Evolutionary conservation across 2,329 filamentous ascomycete genomes (phyloP).

Genomic region (Ophiostoma perfectum): DNA sequence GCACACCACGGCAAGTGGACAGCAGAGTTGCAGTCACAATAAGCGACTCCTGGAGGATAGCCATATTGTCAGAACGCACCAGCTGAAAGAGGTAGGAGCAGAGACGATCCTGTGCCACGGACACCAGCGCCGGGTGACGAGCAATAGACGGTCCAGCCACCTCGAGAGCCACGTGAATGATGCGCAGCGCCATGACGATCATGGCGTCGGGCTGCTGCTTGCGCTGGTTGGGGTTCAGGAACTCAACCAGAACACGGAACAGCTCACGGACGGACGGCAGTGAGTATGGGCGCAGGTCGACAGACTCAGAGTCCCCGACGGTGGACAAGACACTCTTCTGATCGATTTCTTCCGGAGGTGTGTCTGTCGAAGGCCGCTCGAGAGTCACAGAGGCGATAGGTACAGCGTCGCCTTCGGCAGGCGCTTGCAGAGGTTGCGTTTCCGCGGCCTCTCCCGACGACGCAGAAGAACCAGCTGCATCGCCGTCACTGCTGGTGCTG

Average conservation of each 20-base stretch:
- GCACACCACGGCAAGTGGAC: conserved; percentile 79
- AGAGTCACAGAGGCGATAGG: not conserved
- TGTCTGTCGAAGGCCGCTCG: conserved; percentile 4
- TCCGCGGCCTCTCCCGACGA: not conserved
- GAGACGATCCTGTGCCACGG: conserved; percentile 83
- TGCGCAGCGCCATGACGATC: conserved; percentile 93
- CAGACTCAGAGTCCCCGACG: conserved; percentile 37
- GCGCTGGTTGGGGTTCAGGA: conserved; percentile 86
- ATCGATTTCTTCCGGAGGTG: conserved; percentile 22
- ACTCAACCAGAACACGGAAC: conserved; percentile 86
- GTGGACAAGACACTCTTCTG: conserved; percentile 25
- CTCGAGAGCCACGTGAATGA: conserved; percentile 94
- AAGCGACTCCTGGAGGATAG: conserved; percentile 85
- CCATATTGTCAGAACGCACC: conserved; percentile 92
- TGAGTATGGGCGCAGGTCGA: conserved; percentile 79
- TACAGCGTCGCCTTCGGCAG: not conserved
- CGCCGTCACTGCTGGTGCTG: conserved; percentile 1
- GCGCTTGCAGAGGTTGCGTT: not conserved
- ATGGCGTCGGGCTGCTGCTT: conserved; percentile 92
- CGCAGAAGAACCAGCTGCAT: conserved; percentile 8
- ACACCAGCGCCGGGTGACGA: conserved; percentile 80
- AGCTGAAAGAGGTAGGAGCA: conserved; percentile 95
- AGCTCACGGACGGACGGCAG: conserved; percentile 90
- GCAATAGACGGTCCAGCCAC: conserved; percentile 94
- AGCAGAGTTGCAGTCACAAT: conserved; percentile 87